Evolutionary conservation across 2,329 filamentous ascomycete genomes (phyloP).

Genomic region (Pestalotiopsis fici): DNA sequence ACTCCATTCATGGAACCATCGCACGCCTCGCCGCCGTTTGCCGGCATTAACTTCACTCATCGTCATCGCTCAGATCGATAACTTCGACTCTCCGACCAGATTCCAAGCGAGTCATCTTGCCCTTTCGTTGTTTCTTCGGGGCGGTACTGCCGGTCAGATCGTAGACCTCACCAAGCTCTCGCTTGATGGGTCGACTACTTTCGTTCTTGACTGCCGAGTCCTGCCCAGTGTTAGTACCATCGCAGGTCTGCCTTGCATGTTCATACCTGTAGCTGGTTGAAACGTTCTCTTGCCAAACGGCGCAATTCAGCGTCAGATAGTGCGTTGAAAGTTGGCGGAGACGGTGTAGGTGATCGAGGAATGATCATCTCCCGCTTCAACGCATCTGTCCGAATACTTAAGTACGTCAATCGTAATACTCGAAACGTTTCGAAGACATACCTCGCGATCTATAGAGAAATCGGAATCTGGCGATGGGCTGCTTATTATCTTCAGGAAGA

Average conservation of each 20-base stretch:
- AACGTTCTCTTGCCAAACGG: conserved; percentile 29
- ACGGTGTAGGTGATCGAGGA: conserved; percentile 23
- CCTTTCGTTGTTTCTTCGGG: not conserved
- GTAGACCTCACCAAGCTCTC: conserved; percentile 22
- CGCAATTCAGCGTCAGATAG: conserved; percentile 25
- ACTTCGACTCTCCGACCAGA: conserved; percentile 14
- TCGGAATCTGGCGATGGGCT: conserved; percentile 24
- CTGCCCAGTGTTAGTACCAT: conserved; percentile 3
- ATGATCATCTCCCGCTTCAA: conserved; percentile 32
- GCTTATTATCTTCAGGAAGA: conserved; percentile 18
- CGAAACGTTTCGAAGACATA: not conserved
- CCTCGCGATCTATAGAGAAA: conserved; percentile 35
- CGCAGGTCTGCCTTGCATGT: not conserved
- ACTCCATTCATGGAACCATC: not conserved
- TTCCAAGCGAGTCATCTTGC: conserved; percentile 15
- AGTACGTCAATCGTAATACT: no score
- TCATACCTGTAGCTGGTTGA: conserved; percentile 25
- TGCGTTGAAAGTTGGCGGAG: conserved; percentile 15
- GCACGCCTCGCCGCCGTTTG: not conserved
- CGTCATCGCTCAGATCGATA: conserved; percentile 22
- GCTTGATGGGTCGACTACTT: conserved; percentile 22
- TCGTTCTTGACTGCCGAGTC: conserved; percentile 16
- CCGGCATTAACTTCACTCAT: not conserved
- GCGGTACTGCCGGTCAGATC: conserved; percentile 24
- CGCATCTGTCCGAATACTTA: conserved; percentile 23